These are phyloP conservation scores for Saturnispora diversa DNA, from an alignment of 805 yeast species.

Conservation along the genomic window DNA sequence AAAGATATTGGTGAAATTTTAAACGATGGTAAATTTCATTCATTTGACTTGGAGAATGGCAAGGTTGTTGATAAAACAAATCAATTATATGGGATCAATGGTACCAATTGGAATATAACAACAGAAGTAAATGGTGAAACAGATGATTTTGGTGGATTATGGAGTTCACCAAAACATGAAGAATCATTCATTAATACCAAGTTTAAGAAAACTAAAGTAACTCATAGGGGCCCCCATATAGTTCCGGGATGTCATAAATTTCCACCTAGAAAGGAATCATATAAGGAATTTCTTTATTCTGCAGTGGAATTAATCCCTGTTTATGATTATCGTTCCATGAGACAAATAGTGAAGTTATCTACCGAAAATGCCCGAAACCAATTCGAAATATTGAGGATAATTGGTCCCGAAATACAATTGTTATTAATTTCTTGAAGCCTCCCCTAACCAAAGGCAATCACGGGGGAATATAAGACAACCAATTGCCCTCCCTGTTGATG, in stretches of 20 bases:
- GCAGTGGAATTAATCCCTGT: neutral
- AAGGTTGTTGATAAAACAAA: slow-evolving; percentile 28
- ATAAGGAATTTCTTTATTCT: neutral
- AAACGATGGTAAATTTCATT: slow-evolving; percentile 9
- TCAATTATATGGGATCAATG: slow-evolving; percentile 31
- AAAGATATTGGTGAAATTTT: slow-evolving; percentile 12
- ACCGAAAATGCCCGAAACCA: neutral
- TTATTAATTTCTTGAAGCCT: neutral
- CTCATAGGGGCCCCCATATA: slow-evolving; percentile 1
- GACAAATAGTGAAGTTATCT: neutral
- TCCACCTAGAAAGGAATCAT: neutral
- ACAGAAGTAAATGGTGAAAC: neutral
- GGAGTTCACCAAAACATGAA: neutral
- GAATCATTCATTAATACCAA: slow-evolving; percentile 1
- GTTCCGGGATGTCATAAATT: slow-evolving; percentile 8
- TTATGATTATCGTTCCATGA: neutral
- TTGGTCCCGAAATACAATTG: neutral
- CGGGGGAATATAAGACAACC: slow-evolving; percentile 38
- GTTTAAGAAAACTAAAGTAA: neutral
- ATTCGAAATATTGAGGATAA: neutral
- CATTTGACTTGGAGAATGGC: slow-evolving; percentile 7
- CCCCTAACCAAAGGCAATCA: slow-evolving; percentile 38
- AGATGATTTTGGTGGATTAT: neutral
- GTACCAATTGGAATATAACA: slow-evolving; percentile 12
- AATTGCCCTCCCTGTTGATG: slow-evolving; percentile 31